A percentile compares a stretch with the other conserved stretches of the same genome.
These are phyloP conservation scores for Euphorbia schlechtendalii DNA, from an alignment of 441 rosid species.

Conservation along the genomic window DNA sequence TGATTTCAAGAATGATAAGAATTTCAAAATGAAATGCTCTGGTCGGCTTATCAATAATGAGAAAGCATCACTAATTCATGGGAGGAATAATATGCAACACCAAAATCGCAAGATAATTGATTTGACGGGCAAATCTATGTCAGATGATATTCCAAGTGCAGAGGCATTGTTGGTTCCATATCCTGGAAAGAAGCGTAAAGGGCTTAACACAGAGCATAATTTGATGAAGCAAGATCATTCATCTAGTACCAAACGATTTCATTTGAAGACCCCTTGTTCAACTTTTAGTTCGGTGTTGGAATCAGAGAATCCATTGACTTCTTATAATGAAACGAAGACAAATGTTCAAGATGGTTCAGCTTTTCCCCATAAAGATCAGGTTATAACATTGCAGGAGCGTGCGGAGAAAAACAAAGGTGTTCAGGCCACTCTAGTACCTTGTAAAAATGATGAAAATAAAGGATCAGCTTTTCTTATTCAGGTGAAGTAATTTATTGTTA, in stretches of 20 bases:
- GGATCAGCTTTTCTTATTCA: constrained; percentile 74
- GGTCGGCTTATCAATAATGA: constrained; percentile 27
- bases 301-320: constrained; percentile 24
- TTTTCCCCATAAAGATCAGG: constrained; percentile 26
- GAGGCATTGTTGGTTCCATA: constrained; percentile 30
- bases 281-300: constrained; percentile 30
- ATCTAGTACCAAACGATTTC: constrained; percentile 27
- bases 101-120: constrained; percentile 30
- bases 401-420: constrained; percentile 24
- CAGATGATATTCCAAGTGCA: constrained; percentile 29
- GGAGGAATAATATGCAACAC: constrained; percentile 31
- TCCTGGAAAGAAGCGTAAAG: constrained; percentile 55
- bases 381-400: constrained; percentile 15
- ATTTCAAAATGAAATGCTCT: constrained; percentile 38
- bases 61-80: constrained; percentile 33
- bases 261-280: constrained; percentile 22
- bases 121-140: constrained; percentile 28
- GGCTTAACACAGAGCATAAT: constrained; percentile 26
- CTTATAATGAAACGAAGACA: constrained; percentile 22
- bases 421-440: constrained; percentile 25
- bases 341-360: constrained; percentile 29
- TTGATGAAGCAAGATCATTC: constrained; percentile 20
- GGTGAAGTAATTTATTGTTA: constrained; percentile 31
- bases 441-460: constrained; percentile 47
- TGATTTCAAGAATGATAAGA: constrained; percentile 28